Evolutionary conservation across 1,284 basidiomycete genomes (phyloP).

Genomic region (Ustilago tritici): DNA sequence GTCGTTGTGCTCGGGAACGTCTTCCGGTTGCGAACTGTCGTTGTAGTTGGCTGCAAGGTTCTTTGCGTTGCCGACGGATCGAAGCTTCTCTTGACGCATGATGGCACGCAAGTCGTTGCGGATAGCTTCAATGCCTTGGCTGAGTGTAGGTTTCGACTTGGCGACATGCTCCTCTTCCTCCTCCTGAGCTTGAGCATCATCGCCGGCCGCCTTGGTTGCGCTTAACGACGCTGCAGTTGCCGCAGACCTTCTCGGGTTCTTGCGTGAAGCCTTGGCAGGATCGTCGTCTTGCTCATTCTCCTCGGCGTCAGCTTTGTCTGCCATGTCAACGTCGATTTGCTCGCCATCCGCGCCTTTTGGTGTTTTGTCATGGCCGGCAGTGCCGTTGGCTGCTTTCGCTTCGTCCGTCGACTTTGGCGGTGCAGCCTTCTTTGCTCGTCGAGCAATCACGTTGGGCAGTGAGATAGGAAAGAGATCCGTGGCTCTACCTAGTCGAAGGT

Average conservation of each 20-base stretch:
- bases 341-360: constrained; percentile 2
- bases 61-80: constrained; percentile 64
- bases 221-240: constrained; percentile 9
- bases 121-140: constrained; percentile 57
- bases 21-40: constrained; percentile 56
- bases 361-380: background rate
- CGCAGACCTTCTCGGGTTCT: constrained; percentile 29
- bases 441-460: constrained; percentile 82
- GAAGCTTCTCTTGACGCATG: constrained; percentile 68
- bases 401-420: background rate
- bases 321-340: constrained; percentile 26
- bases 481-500: constrained; percentile 86
- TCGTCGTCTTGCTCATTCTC: constrained; percentile 17
- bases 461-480: constrained; percentile 84
- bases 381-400: background rate
- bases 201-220: background rate
- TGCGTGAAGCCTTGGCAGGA: constrained; percentile 8
- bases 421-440: constrained; percentile 43
- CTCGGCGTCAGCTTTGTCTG: constrained; percentile 13
- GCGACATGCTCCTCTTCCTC: background rate
- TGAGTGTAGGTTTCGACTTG: constrained; percentile 27
- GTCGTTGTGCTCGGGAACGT: constrained; percentile 66
- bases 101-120: constrained; percentile 66
- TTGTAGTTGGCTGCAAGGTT: constrained; percentile 66
- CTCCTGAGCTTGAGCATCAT: background rate